Base-by-base conservation (phyloP, 1,284 basidiomycete species). In the Sphagnurus paluster region DNA sequence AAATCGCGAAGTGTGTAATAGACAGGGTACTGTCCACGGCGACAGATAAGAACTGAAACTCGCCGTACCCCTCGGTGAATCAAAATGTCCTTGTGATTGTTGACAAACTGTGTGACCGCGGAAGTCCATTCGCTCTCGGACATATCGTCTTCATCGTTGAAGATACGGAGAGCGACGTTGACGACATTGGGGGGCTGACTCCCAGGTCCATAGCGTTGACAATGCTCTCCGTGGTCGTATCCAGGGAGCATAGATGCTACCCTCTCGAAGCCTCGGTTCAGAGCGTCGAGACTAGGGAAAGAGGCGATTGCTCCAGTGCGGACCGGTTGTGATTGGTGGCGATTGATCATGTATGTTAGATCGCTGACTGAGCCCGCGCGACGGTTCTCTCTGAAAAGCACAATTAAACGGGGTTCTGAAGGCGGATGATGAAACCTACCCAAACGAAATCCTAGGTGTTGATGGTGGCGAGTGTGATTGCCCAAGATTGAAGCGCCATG, bases 401-500 rank as follows among this genome's bases (percentile, higher is more conserved):
- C 49, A 44, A 26, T 45, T 53, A 40, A 47, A 40, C 14, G 44
- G 28, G 36, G 13, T 45, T 33, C 20, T 39, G 38, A 38, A n/a
- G 25, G 49, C 40, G 5, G 7, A n/a, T n/a, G 53, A 38, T 19
- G 7, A 23, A 10, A 74, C 77, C 60, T 63, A 88, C 86, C 77
- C 75, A 42, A 70, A 72, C 58, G 77, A 72, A 44, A 93, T 75
- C 17, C 82, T 82, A 51, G 93, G 93, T 5, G 93, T 97, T 20
- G 85, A 79, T 0, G 93, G 90, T 39, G 93, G 90, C 5, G 87
- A 87, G 62, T 85, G 81, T 1, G 90, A 85, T 59, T 84, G 83
- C 23, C 92, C 90, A 42, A 98, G 79, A 68, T 93, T 94, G 80
- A 98, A 98, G 39, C 90, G 80, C 94, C 94, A 98, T 16, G 84